Conservation (phyloP, 1,139 yeast genomes). For the Candida tunisiensis region DNA sequence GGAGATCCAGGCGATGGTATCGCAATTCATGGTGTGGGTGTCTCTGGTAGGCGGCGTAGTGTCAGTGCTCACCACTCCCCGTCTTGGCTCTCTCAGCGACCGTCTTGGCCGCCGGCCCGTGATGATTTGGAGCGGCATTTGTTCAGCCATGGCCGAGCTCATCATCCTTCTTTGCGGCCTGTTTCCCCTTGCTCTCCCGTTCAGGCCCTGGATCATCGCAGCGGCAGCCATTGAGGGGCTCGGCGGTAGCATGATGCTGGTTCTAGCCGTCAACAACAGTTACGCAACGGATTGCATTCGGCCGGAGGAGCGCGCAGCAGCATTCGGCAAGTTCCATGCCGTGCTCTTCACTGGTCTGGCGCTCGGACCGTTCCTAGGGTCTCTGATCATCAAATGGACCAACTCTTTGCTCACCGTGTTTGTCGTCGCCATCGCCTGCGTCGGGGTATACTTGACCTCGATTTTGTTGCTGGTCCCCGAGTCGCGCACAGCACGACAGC, state of each 20-base stretch:
- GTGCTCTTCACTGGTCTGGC: conserved; percentile 44
- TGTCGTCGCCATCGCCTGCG: conserved; percentile 10
- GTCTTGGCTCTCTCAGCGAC: conserved; percentile 48
- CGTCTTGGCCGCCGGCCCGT: conserved; percentile 42
- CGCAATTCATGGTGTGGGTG: too few species aligned
- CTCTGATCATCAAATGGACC: conserved; percentile 17
- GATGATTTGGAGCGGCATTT: conserved; percentile 18
- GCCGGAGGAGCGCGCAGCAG: conserved; percentile 33
- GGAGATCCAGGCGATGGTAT: too few species aligned
- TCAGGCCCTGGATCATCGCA: conserved; percentile 20
- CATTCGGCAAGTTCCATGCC: conserved; percentile 41
- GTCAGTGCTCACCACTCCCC: conserved; percentile 11
- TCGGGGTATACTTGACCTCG: conserved; percentile 17
- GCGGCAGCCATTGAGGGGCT: conserved; percentile 27
- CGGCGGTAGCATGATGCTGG: conserved; percentile 38
- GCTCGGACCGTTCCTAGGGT: conserved; percentile 46
- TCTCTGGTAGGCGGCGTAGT: conserved; percentile 8
- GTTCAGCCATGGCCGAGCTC: conserved; percentile 15
- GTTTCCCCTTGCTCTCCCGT: conserved; percentile 17
- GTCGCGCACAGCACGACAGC: conserved; percentile 32
- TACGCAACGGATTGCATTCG: conserved; percentile 52
- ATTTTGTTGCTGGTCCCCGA: conserved; percentile 34
- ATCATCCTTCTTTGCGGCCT: conserved; percentile 10
- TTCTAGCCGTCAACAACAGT: conserved; percentile 37
- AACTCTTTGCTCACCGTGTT: conserved; percentile 14